Evolutionary conservation across 345 rosid genomes (phyloP).

Genomic region (Capsella bursapastoris): DNA sequence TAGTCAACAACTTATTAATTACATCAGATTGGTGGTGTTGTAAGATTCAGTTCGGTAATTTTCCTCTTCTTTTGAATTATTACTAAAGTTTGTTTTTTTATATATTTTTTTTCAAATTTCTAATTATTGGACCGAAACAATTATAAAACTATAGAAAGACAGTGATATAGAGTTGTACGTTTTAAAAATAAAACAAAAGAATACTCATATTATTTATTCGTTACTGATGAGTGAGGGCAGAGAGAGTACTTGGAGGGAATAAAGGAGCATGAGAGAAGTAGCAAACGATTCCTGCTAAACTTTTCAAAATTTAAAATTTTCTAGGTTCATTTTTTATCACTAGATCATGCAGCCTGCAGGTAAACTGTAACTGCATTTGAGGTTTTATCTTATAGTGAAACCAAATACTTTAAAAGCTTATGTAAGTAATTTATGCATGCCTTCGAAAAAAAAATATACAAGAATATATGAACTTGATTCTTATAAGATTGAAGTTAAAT

Average conservation of each 20-base stretch:
- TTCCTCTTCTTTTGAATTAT: constrained; percentile 7
- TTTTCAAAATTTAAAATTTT: constrained; percentile 11
- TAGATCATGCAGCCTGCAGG: not conserved
- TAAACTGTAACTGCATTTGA: not conserved
- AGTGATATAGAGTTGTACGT: constrained; percentile 23
- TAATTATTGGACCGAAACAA: not conserved
- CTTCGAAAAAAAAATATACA: not conserved
- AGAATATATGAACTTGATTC: not conserved
- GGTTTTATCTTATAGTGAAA: not conserved
- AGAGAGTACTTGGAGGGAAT: constrained; percentile 20
- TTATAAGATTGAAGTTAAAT: not conserved
- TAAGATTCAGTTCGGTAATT: constrained; percentile 31
- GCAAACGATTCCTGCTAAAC: not conserved
- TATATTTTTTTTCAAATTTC: not conserved
- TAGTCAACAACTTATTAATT: constrained; percentile 34
- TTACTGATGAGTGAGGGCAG: constrained; percentile 7
- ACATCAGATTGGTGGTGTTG: constrained; percentile 27
- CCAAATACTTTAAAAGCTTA: not conserved
- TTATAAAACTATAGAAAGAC: not conserved
- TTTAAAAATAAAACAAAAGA: not conserved
- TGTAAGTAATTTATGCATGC: not conserved
- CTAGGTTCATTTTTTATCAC: not conserved
- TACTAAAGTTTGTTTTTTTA: not conserved
- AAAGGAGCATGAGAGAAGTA: constrained; percentile 5
- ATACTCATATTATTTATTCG: not conserved